Conservation (phyloP, 371 early-diverging fungal genomes). For the Lichtheimia ramosa region DNA sequence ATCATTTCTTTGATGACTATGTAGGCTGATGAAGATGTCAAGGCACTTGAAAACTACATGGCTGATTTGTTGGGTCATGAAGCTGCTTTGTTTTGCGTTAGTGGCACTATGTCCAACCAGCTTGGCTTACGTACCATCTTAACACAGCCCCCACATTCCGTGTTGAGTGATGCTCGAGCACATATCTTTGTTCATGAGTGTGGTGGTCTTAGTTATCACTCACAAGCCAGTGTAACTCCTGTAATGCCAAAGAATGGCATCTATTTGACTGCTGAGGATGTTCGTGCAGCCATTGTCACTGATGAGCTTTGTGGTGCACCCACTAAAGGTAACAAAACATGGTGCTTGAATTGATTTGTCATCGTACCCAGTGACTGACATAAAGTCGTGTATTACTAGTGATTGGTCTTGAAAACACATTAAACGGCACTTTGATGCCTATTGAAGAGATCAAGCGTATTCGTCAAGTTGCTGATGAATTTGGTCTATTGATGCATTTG, state of each 20-base stretch:
- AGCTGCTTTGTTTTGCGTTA: conserved; percentile 80
- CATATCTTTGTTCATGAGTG: conserved; percentile 83
- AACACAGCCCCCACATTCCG: conserved; percentile 75
- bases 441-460: conserved; percentile 73
- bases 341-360: background rate
- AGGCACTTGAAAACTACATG: conserved; percentile 65
- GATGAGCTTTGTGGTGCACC: conserved; percentile 58
- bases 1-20: background rate
- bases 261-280: conserved; percentile 70
- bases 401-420: conserved; percentile 85
- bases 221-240: conserved; percentile 75
- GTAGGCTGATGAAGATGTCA: conserved; percentile 29
- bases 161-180: conserved; percentile 75
- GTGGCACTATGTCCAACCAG: conserved; percentile 28
- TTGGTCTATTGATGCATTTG: conserved; percentile 70
- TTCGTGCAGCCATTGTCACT: conserved; percentile 42
- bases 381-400: conserved; percentile 26
- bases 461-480: conserved; percentile 49
- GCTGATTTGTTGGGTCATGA: conserved; percentile 76
- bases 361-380: too few species aligned
- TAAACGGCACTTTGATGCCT: conserved; percentile 81
- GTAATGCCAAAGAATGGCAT: conserved; percentile 57
- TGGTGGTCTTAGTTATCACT: conserved; percentile 76
- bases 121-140: conserved; percentile 33
- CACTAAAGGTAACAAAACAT: conserved; percentile 48